Percentiles rank a stretch among this genome's conserved stretches.
phyloP scores from a whole-genome alignment of 257 asterid species.

The Scutellaria barbata region DNA sequence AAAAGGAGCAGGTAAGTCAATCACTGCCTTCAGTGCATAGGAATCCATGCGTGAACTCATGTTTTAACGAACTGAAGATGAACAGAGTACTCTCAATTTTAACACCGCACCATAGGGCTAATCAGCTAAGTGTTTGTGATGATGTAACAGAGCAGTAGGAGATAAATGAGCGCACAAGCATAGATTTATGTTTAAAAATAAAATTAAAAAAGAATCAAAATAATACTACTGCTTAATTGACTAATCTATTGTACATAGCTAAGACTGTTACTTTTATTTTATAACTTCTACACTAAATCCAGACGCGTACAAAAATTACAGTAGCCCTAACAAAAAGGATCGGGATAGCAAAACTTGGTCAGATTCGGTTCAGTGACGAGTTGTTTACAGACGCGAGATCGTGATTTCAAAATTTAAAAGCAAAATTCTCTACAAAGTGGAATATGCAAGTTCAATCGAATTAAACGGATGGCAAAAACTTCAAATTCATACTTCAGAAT shows the following conservation, averaged over 20 bases:
- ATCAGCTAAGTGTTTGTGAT: not conserved
- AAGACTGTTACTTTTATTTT: not conserved
- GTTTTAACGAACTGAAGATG: conserved; percentile 34
- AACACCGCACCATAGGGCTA: not conserved
- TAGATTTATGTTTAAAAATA: not conserved
- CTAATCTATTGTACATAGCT: not conserved
- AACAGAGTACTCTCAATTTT: conserved; percentile 22
- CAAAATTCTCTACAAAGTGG: not conserved
- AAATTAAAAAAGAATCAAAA: too few relatives aligned
- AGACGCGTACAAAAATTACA: not conserved
- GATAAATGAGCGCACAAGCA: not conserved
- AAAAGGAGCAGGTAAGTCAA: conserved; percentile 78
- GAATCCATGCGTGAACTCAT: conserved; percentile 52
- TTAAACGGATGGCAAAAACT: not conserved
- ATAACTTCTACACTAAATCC: not conserved
- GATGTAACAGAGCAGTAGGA: conserved; percentile 3
- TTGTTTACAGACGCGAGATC: not conserved
- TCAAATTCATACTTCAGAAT: conserved; percentile 18
- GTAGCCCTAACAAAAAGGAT: conserved; percentile 8
- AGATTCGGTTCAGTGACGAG: not conserved
- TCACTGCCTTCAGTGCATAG: conserved; percentile 71
- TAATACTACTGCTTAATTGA: not conserved
- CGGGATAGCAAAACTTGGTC: not conserved
- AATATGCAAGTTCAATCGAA: not conserved
- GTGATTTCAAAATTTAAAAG: not conserved